Conservation (phyloP, 2,329 filamentous ascomycete genomes). For the Ilyonectria destructans region DNA sequence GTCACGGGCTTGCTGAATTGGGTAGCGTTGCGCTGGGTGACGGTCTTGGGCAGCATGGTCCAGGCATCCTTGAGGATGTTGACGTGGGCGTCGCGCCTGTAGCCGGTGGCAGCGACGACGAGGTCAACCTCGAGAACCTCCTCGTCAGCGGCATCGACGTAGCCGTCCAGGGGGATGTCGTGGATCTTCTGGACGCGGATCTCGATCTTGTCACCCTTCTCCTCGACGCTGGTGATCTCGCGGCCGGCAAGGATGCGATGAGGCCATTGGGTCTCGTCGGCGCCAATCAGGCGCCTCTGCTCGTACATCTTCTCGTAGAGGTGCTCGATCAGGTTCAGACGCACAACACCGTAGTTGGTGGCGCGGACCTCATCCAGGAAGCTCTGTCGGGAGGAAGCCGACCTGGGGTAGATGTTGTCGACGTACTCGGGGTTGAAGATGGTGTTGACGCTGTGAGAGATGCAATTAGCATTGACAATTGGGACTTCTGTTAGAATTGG, state of each 20-base stretch:
- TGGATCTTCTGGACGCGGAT: constrained; percentile 70
- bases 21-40: constrained; percentile 45
- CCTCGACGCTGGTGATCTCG: constrained; percentile 75
- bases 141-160: constrained; percentile 57
- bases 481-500: not conserved
- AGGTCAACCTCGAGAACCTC: constrained; percentile 84
- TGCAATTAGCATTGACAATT: constrained; percentile 45
- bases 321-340: constrained; percentile 89
- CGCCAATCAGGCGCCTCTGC: constrained; percentile 80
- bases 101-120: constrained; percentile 91
- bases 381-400: constrained; percentile 73
- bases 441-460: constrained; percentile 84
- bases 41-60: constrained; percentile 74
- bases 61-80: constrained; percentile 80
- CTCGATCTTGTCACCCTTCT: constrained; percentile 67
- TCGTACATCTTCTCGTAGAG: constrained; percentile 92
- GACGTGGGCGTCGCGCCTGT: constrained; percentile 84
- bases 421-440: constrained; percentile 94
- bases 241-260: constrained; percentile 84
- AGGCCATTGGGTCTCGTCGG: constrained; percentile 83
- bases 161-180: constrained; percentile 59
- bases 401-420: constrained; percentile 81
- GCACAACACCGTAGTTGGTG: constrained; percentile 96
- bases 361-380: constrained; percentile 80
- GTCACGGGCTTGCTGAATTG: constrained; percentile 55